These are phyloP conservation scores for Pseudogymnoascus sp. DNA, from an alignment of 2,329 filamentous ascomycete species.

Conservation along the genomic window DNA sequence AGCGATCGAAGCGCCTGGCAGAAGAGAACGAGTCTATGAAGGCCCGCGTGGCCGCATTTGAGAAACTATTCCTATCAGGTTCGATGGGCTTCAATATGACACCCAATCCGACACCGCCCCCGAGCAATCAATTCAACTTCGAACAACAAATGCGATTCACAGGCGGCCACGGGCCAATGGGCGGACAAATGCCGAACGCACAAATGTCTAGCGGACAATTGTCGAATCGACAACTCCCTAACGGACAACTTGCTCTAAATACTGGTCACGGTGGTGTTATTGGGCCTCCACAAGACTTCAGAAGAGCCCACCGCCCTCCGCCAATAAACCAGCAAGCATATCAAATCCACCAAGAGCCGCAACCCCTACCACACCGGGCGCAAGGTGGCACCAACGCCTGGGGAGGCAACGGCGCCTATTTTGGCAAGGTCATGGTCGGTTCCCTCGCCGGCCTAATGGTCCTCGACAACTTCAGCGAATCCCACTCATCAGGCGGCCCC, in stretches of 20 bases:
- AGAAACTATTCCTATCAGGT: constrained; percentile 71
- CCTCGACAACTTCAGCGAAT: constrained; percentile 66
- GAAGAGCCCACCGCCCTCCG: constrained; percentile 20
- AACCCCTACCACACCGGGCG: constrained; percentile 48
- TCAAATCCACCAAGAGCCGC: constrained; percentile 26
- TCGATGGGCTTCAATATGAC: constrained; percentile 55
- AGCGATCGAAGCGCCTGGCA: constrained; percentile 72
- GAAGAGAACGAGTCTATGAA: constrained; percentile 79
- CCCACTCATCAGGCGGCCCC: constrained; percentile 47
- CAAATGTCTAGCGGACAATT: neutral
- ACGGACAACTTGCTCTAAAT: constrained; percentile 23
- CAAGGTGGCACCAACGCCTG: constrained; percentile 50
- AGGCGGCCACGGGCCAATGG: neutral
- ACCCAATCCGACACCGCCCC: constrained; percentile 35
- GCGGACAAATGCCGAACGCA: neutral
- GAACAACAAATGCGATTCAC: constrained; percentile 1
- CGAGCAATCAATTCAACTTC: constrained; percentile 30
- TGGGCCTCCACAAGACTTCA: constrained; percentile 59
- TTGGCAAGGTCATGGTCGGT: constrained; percentile 82
- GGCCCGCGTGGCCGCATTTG: constrained; percentile 64
- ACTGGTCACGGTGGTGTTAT: constrained; percentile 55
- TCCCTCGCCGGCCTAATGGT: constrained; percentile 90
- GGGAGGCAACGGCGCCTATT: constrained; percentile 48
- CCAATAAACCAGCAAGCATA: constrained; percentile 28
- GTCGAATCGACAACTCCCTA: constrained; percentile 16